Base-by-base conservation (phyloP, 202 grass and related monocot species). In the Miscanthus sacchariflorus region DNA sequence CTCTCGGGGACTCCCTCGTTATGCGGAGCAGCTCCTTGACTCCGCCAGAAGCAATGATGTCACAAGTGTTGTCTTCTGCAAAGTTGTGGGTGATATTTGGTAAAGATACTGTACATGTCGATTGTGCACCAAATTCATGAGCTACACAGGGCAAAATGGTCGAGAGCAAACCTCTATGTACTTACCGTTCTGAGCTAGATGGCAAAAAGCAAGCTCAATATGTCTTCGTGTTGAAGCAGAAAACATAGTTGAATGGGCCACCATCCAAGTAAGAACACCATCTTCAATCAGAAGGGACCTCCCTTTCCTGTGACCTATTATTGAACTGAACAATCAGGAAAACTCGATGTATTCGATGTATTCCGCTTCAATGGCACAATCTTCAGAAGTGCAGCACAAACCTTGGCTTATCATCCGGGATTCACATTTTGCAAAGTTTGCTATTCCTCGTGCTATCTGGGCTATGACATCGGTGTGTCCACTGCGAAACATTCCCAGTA, bases 341-440 rank as follows among this genome's bases (percentile, higher is more conserved):
- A 30, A 70, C 50, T 90, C 28, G 42, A 30, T 25, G 18, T 50
- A 35, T 43, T 76, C 17, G 42, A 42, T 25, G 18, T 50, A 35
- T 43, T 76, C 17, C 71, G 33, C 9, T 82, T 86, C 15, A 15
- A 52, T 72, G 15, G 27, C 46, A 19, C 18, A 64, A 71, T 66
- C 18, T 87, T 58, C 18, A 42, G 24, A 70, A 82, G 38, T 65
- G 11, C 67, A 76, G 11, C 27, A 44, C 85, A 74, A 58, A 99
- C 96, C 96, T 90, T 99, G 94, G 81, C 81, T 93, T 68, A 90
- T 95, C 83, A 90, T 88, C 77, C 94, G 92, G 68, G 96, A 99
- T 99, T 96, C 97, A 92, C 91, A 96, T 90, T 99, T 99, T 84
- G 94, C 97, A 82, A 95, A 96, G 81, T 99, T 99, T 59, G 97